Evolutionary conservation across 805 yeast species (phyloP), one percentile per base, ranked within the genome.

Genomic region (Kuraishia hungarica): DNA sequence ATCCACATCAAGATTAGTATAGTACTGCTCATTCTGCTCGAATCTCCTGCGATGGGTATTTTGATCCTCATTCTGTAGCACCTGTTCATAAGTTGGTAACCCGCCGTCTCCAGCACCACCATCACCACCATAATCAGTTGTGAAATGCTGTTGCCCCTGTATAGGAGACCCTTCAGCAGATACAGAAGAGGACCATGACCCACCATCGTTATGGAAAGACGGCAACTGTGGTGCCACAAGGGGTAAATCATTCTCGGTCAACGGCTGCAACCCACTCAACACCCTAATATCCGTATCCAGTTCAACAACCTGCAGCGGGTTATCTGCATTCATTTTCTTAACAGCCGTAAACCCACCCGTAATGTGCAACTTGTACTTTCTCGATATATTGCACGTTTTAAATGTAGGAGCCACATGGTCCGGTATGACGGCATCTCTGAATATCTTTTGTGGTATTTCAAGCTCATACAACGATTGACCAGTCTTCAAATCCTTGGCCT

Each of bases 401-500:
- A 86, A 85, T 20, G 79, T 66, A 1, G 89, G 87, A 1, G 83
- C 69, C 2, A 79, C 67, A 48, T 72, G 60, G 51, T 73, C 76
- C 0, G 87, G 85, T 19, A 81, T 58, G 2, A 68, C 63, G 49
- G 80, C 74, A 57, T 71, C 72, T 24, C 68, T 60, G 57, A 70
- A 77, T 55, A 72, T 64, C 51, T 68, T 61, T 22, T 57, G 58
- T 0, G 83, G 81, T 20, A 79, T 71, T 56, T 75, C 80, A n/a
- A 77, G 57, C 57, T 78, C 81, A 60, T 70, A 73, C 46, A 61
- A 51, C 19, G 62, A 43, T 10, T 55, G 48, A 1, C 64, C 65
- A 10, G 58, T 50, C 13, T 48, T 51, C 2, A 53, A 39, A 26
- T 60, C 56, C 29, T 48, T 55, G 19, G 60, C 59, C 43, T 59